Base-by-base conservation (phyloP, 345 rosid species). In the Citrus cavaleriei region DNA sequence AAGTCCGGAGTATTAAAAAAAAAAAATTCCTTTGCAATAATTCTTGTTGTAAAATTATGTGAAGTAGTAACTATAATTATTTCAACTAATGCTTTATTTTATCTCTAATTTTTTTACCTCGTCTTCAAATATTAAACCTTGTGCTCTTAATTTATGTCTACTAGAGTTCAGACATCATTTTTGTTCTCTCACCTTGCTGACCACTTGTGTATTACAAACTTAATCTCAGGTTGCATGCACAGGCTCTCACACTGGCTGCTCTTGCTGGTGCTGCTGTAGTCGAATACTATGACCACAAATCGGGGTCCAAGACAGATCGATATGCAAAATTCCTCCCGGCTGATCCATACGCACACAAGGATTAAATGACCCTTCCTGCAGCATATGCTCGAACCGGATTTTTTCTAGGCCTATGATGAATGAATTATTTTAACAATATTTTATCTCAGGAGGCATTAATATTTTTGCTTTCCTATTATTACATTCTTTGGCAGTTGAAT, bases 191-290 rank as follows among this genome's bases (percentile, higher is more conserved):
- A 34, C 10, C 0, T 34, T 63, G 58, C 59, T 74, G 71, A 68
- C 59, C 7, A 7, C 16, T 32, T 60, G 6, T 18, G 2, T 22
- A 25, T 8, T 65, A 21, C 35, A 6, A 28, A 38, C 38, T 58
- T 13, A 70, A 35, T 73, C 27, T 59, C 89, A 94, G 99, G 97
- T 83, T 96, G 80, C 97, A 96, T 8, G 99, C 99, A 0, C 97
- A 96, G 86, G 98, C 94, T 12, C 85, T 96, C 64, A 94, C 98
- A 0, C 87, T 96, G 70, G 98, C 94, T 16, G 98, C 99, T 12
- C 81, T 96, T 7, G 97, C 92, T 38, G 99, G 99, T 71, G 98
- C 97, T 80, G 99, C 97, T 0, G 84, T 81, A 14, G 98, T 91
- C 0, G 99, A 96, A 84, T 94, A 89, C 87, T 90, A 90, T 28